Evolutionary conservation across 805 yeast species (phyloP).

Genomic region (Candida arabinofermentans): DNA sequence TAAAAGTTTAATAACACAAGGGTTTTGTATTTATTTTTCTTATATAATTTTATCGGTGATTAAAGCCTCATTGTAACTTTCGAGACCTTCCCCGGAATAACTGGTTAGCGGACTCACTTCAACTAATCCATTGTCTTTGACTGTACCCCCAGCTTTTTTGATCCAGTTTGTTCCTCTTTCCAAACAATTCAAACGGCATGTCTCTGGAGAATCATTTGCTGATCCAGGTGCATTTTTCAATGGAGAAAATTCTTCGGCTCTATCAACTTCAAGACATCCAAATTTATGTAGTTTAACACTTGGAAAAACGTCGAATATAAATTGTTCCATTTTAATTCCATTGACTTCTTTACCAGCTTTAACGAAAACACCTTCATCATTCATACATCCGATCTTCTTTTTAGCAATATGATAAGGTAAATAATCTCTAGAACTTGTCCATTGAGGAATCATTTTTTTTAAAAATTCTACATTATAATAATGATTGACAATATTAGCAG

Average conservation of each 20-base stretch:
- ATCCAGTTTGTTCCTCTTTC: constrained; percentile 74
- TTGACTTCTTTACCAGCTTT: constrained; percentile 70
- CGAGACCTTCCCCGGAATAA: constrained; percentile 72
- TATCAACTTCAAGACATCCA: constrained; percentile 88
- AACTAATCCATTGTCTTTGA: constrained; percentile 38
- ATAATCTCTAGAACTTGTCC: constrained; percentile 61
- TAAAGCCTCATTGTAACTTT: constrained; percentile 26
- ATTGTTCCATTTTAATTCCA: constrained; percentile 94
- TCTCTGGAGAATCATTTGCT: constrained; percentile 77
- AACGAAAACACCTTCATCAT: constrained; percentile 34
- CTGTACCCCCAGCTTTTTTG: constrained; percentile 27
- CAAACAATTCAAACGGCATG: constrained; percentile 66
- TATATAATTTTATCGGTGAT: constrained; percentile 4
- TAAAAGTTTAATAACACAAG: background rate
- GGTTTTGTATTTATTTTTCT: no score
- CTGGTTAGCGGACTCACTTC: constrained; percentile 78
- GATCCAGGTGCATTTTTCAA: constrained; percentile 87
- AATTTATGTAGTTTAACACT: constrained; percentile 64
- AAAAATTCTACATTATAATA: constrained; percentile 84
- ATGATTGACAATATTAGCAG: constrained; percentile 97
- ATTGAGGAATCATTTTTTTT: constrained; percentile 50
- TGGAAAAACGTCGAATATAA: constrained; percentile 94
- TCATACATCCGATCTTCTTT: constrained; percentile 68
- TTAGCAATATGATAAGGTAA: constrained; percentile 94
- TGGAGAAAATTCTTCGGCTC: constrained; percentile 87